Evolutionary conservation across 2,329 filamentous ascomycete species (phyloP).

Genomic region (Botrytis aclada): DNA sequence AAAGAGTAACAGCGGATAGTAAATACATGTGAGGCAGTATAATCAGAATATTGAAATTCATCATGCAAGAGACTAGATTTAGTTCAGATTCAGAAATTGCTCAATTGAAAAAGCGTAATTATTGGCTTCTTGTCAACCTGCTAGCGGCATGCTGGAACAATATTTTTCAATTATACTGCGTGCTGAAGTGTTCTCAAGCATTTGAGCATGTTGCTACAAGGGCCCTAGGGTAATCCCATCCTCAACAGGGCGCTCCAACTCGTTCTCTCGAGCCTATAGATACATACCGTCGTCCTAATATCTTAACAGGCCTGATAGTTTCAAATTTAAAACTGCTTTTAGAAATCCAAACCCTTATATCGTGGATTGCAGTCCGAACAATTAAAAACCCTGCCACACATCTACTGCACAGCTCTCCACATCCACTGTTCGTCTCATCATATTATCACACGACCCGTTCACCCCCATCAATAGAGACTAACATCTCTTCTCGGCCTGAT

Average conservation of each 20-base stretch:
- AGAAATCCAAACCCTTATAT: too few relatives aligned
- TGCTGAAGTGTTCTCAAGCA: not conserved
- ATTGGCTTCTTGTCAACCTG: not conserved
- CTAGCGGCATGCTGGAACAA: not conserved
- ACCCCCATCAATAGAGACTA: too few relatives aligned
- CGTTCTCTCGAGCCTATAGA: accelerated
- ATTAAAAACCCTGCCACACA: too few relatives aligned
- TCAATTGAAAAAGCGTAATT: not conserved
- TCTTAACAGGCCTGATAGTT: constrained; percentile 8
- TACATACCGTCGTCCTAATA: accelerated
- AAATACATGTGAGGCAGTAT: not conserved
- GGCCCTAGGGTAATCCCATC: not conserved
- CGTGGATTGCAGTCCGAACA: too few relatives aligned
- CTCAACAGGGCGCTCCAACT: not conserved
- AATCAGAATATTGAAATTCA: not conserved
- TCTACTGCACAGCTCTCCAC: too few relatives aligned
- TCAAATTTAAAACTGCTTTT: too few relatives aligned
- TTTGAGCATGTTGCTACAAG: not conserved
- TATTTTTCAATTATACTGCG: not conserved
- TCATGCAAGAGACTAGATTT: not conserved
- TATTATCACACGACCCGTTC: too few relatives aligned
- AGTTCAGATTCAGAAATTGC: not conserved
- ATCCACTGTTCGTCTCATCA: too few relatives aligned
- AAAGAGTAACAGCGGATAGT: too few relatives aligned
- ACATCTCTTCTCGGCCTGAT: too few relatives aligned